Evolutionary conservation across 164 flowering plant species (phyloP).

Genomic region (Nymphaea colorata): DNA sequence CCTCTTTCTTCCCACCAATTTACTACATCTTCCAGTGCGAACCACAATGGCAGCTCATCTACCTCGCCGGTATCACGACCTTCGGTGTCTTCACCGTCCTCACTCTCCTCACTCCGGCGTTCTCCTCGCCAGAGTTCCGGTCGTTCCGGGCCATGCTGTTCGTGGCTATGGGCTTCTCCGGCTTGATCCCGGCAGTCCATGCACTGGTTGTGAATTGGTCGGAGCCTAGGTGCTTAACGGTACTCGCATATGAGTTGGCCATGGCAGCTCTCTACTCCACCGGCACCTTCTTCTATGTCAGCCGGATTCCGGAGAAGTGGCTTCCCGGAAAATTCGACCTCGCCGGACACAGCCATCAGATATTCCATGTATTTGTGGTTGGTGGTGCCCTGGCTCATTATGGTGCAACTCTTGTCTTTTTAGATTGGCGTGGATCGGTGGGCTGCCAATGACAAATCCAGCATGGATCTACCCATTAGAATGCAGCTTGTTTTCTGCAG

Average conservation of each 20-base stretch:
- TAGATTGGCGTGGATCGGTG: slow-evolving; percentile 48
- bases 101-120: slow-evolving; percentile 52
- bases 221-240: slow-evolving; percentile 37
- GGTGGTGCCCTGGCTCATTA: slow-evolving; percentile 83
- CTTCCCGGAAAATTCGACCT: slow-evolving; percentile 80
- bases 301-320: slow-evolving; percentile 71
- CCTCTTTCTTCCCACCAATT: slow-evolving; percentile 88
- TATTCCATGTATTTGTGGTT: slow-evolving; percentile 74
- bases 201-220: slow-evolving; percentile 51
- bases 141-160: slow-evolving; percentile 59
- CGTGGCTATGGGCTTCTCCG: slow-evolving; percentile 66
- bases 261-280: slow-evolving; percentile 64
- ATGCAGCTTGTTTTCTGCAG: too few relatives aligned
- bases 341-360: slow-evolving; percentile 88
- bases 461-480: not conserved
- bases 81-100: slow-evolving; percentile 55
- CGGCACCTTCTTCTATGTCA: slow-evolving; percentile 63
- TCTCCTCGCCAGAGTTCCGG: slow-evolving; percentile 38
- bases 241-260: slow-evolving; percentile 44
- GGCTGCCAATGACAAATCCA: slow-evolving; percentile 22
- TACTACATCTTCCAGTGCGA: slow-evolving; percentile 85
- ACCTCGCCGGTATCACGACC: slow-evolving; percentile 50
- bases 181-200: slow-evolving; percentile 66
- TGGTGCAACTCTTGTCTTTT: slow-evolving; percentile 49
- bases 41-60: slow-evolving; percentile 60